A percentile compares a stretch with the other conserved stretches of the same genome.
Conservation (phyloP, 1,284 basidiomycete genomes). For the Ustilago vetiveriae region DNA sequence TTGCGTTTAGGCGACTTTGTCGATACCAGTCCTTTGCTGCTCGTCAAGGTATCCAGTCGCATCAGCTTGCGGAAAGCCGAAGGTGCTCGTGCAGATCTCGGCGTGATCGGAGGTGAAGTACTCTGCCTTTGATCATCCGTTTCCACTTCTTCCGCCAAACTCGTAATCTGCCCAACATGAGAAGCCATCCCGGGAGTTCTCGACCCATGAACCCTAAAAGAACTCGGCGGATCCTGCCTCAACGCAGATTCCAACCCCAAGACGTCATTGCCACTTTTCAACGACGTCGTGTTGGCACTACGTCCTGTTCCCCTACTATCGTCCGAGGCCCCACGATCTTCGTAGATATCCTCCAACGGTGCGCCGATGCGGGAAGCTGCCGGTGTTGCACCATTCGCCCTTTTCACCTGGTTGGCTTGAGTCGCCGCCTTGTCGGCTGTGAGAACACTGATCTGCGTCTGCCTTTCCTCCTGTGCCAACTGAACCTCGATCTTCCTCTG, state of each 20-base stretch:
- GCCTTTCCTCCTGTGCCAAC: constrained; percentile 23
- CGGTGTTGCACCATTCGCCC: too few relatives aligned
- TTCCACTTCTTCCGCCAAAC: constrained; percentile 10
- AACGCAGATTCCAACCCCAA: constrained; percentile 24
- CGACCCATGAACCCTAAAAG: constrained; percentile 3
- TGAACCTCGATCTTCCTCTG: constrained; percentile 30
- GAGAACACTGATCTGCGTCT: constrained; percentile 13
- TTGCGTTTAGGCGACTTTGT: constrained; percentile 10
- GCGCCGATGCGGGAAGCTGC: constrained; percentile 11
- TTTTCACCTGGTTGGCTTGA: not conserved
- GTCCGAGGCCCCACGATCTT: constrained; percentile 19
- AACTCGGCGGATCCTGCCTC: constrained; percentile 12
- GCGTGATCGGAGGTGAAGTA: constrained; percentile 8
- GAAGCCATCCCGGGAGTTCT: constrained; percentile 1
- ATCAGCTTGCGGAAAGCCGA: constrained; percentile 19
- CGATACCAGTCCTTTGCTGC: constrained; percentile 5
- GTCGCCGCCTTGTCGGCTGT: constrained; percentile 3
- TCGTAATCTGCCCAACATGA: constrained; percentile 8
- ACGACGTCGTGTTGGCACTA: constrained; percentile 15
- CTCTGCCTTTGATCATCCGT: not conserved
- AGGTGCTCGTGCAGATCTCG: constrained; percentile 3
- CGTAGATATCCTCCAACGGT: constrained; percentile 28
- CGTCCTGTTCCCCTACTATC: constrained; percentile 10
- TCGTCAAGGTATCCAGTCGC: constrained; percentile 5
- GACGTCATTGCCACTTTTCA: constrained; percentile 21